A percentile compares a stretch with the other conserved stretches of the same genome.
Conservation (phyloP, 2,329 filamentous ascomycete species). For the Dactylellina drechsleri region DNA sequence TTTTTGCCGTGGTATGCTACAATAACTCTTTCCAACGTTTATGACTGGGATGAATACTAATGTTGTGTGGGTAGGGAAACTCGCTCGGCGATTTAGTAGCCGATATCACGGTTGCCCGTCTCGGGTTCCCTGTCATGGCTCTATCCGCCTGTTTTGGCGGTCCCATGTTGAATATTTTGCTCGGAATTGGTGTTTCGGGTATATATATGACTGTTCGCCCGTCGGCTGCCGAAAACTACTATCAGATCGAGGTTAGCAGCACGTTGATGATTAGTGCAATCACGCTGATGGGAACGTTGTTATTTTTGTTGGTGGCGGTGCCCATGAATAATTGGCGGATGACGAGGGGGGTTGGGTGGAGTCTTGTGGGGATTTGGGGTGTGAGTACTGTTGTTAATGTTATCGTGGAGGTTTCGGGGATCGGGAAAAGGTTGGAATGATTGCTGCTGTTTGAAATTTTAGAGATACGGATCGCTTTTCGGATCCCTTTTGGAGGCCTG, state of each 20-base stretch:
- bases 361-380: constrained; percentile 81
- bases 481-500: neutral
- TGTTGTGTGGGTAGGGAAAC: constrained; percentile 70
- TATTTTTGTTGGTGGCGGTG: constrained; percentile 80
- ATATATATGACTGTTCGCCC: constrained; percentile 85
- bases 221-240: constrained; percentile 79
- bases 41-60: constrained; percentile 2
- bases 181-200: constrained; percentile 92
- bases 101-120: constrained; percentile 89
- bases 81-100: constrained; percentile 93
- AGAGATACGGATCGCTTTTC: neutral
- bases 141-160: constrained; percentile 95
- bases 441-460: neutral
- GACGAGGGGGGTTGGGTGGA: constrained; percentile 82
- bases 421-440: constrained; percentile 63
- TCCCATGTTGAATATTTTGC: constrained; percentile 94
- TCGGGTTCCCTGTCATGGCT: constrained; percentile 97
- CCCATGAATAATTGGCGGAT: constrained; percentile 88
- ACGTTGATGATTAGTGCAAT: constrained; percentile 85
- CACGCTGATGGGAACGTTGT: constrained; percentile 82
- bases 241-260: constrained; percentile 83
- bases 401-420: constrained; percentile 76
- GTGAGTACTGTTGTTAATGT: constrained; percentile 84
- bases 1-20: constrained; percentile 77
- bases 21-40: neutral